These are phyloP conservation scores for Tuber magnatum DNA, from an alignment of 495 filamentous ascomycete species.

Conservation along the genomic window DNA sequence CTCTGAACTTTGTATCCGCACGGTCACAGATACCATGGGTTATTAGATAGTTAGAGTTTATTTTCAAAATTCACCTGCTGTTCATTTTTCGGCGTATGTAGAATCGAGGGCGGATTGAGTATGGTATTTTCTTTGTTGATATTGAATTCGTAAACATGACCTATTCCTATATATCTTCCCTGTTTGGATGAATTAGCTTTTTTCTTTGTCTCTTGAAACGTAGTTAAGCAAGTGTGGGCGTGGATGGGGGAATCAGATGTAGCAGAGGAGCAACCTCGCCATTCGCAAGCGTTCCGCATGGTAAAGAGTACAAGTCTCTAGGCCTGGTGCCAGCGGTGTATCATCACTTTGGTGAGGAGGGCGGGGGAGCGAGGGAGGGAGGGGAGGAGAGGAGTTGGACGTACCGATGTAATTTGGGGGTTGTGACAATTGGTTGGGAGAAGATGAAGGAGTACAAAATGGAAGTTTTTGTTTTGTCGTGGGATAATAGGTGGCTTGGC, in stretches of 20 bases:
- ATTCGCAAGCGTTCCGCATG: constrained; percentile 38
- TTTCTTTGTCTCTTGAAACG: not conserved
- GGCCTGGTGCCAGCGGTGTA: constrained; percentile 40
- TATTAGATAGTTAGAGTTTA: constrained; percentile 32
- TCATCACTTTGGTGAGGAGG: constrained; percentile 30
- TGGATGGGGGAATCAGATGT: constrained; percentile 14
- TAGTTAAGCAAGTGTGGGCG: not conserved
- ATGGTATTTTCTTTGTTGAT: not conserved
- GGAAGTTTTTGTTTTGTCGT: not conserved
- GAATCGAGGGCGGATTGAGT: not conserved
- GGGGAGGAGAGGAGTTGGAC: not conserved
- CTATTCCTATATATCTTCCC: not conserved
- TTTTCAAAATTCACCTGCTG: not conserved
- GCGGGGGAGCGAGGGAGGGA: not conserved
- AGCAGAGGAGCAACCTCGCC: constrained; percentile 32
- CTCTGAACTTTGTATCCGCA: constrained; percentile 31
- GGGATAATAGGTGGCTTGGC: not conserved
- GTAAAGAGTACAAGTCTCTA: constrained; percentile 42
- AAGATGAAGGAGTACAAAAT: not conserved
- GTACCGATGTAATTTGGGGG: not conserved
- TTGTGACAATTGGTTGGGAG: not conserved
- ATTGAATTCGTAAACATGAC: not conserved
- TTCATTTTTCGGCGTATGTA: not conserved
- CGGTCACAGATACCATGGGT: constrained; percentile 28
- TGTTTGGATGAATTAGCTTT: not conserved